phyloP scores from a whole-genome alignment of 768 basidiomycete genomes.

The Leucosporidium yakuticum region DNA sequence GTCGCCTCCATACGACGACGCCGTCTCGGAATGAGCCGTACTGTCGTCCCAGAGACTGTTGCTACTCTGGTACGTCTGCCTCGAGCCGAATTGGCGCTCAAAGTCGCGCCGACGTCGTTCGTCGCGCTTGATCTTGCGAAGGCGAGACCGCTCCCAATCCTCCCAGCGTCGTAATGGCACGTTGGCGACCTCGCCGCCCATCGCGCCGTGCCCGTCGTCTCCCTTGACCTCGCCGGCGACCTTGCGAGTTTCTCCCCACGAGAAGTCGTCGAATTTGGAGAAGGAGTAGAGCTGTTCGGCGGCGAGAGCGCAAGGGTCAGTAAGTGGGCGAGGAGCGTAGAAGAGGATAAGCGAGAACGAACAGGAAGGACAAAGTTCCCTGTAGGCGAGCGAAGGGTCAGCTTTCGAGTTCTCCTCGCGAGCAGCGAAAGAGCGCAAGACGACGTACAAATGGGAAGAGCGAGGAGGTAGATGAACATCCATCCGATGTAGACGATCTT shows the following conservation, averaged over 20 bases:
- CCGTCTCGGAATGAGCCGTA: conserved; percentile 30
- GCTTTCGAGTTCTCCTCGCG: too few relatives aligned
- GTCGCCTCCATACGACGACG: conserved; percentile 57
- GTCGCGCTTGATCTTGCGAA: conserved; percentile 84
- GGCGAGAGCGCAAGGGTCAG: conserved; percentile 47
- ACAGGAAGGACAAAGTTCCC: conserved; percentile 68
- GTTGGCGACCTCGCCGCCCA: conserved; percentile 54
- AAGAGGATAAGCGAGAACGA: background rate
- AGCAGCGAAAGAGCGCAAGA: too few relatives aligned
- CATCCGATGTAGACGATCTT: conserved; percentile 95
- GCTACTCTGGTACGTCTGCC: conserved; percentile 45
- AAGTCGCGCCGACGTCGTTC: conserved; percentile 73
- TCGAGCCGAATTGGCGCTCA: conserved; percentile 53
- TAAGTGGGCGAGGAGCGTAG: background rate
- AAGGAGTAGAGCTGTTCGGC: conserved; percentile 69
- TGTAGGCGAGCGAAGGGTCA: too few relatives aligned
- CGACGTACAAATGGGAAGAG: conserved; percentile 70
- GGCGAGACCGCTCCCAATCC: conserved; percentile 93
- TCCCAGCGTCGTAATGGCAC: conserved; percentile 98
- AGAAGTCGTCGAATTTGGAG: conserved; percentile 90
- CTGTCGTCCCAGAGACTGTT: conserved; percentile 50
- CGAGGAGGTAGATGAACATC: conserved; percentile 92
- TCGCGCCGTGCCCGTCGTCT: conserved; percentile 63
- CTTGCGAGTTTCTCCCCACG: conserved; percentile 99
- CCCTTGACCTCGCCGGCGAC: conserved; percentile 80